Conservation (phyloP, 1,139 yeast species). For the Yamadazyma trypodendri region DNA sequence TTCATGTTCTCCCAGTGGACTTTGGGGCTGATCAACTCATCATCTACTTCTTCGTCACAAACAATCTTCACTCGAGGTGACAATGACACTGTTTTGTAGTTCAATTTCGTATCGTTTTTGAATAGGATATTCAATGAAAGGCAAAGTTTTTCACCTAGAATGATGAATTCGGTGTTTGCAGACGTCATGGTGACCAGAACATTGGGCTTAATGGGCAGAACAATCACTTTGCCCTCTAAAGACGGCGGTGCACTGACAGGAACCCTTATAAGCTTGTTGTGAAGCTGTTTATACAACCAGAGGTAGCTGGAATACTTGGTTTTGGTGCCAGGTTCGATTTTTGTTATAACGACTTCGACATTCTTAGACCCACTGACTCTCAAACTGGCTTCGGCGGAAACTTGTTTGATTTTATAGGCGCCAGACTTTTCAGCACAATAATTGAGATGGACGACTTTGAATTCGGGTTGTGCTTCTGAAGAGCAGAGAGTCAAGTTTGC, state of each 20-base stretch:
- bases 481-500: conserved; percentile 2
- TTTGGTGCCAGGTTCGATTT: not conserved
- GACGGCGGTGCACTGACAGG: conserved; percentile 9
- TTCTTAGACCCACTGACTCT: conserved; percentile 1
- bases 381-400: conserved; percentile 16
- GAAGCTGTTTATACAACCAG: conserved; percentile 9
- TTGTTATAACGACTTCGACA: not conserved
- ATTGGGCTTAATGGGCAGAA: conserved; percentile 24
- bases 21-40: conserved; percentile 21
- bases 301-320: not conserved
- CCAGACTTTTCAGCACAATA: conserved; percentile 28
- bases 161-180: conserved; percentile 13
- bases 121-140: conserved; percentile 23
- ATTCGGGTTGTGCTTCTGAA: not conserved
- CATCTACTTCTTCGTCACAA: conserved; percentile 13
- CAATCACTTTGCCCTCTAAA: conserved; percentile 12
- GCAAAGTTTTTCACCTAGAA: conserved; percentile 30
- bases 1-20: conserved; percentile 38
- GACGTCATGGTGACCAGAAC: conserved; percentile 13
- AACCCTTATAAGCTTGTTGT: conserved; percentile 6
- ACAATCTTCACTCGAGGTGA: conserved; percentile 22
- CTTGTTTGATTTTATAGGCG: conserved; percentile 17
- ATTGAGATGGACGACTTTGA: conserved; percentile 21
- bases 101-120: conserved; percentile 17
- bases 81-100: conserved; percentile 22